Base-by-base conservation (phyloP, 768 basidiomycete genomes). In the Leccinellum albellum region DNA sequence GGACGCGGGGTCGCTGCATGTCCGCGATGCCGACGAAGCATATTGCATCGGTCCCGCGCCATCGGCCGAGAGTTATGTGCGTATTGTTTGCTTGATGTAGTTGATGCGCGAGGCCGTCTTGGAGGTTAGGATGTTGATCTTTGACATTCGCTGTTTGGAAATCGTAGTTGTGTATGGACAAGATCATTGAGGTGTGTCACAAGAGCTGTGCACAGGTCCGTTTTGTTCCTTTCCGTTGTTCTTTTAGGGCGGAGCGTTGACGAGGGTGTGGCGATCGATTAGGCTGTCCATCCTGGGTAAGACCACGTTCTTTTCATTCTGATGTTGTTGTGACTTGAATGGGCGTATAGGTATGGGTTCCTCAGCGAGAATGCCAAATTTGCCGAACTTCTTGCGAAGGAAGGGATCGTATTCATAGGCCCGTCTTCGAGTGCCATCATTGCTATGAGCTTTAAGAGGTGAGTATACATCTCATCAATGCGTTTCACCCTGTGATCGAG, bases 251-350 rank as follows among this genome's bases (percentile, higher is more conserved):
- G 20, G 28, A 8, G 15, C 17, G 31, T 51, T 59, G 52, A 56
- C 20, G 44, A 13, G n/a, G 12, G 8, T 10, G 37, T 20, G 37
- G 9, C 10, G 10, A 20, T 9, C 10, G 37, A 20, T 33, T 49
- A 94, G 89, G 94, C 94, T 0, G 87, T 98, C 21, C 94, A 98
- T 71, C 95, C 94, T 4, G 95, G 95, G 81, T 93, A 81, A 58
- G 58, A 52, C 46, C 20, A 8, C 1, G 9, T 32, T 24, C 46
- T 28, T 64, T 64, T 51, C 35, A 6, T 37, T 40, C 24, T 3
- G 4, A 12, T 7, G 40, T 48, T 26, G 0, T 2, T 24, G 31
- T 62, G 47, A 63, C n/a, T 17, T 6, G 6, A 48, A 33, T 13
- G 37, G 6, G n/a, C 28, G 20, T 35, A 20, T 51, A 89, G 89